Conservation (phyloP, 768 basidiomycete genomes). For the Macrolepiota dolichaula region DNA sequence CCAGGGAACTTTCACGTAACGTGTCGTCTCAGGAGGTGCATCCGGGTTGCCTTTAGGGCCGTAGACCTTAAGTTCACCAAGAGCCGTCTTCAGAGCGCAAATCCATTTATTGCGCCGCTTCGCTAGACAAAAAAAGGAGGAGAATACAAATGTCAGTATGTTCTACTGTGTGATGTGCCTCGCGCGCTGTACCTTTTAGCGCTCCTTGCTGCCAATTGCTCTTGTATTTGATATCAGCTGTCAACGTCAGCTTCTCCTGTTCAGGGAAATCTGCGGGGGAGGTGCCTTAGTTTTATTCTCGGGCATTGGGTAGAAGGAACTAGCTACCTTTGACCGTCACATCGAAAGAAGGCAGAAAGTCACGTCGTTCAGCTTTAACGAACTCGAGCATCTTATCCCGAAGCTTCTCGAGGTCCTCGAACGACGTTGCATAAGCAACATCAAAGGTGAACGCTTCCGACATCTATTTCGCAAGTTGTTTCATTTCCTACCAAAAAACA, state of each 20-base stretch:
- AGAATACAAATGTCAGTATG: slow-evolving; percentile 11
- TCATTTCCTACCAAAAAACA: neutral
- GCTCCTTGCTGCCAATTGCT: slow-evolving; percentile 81
- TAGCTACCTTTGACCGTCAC: slow-evolving; percentile 57
- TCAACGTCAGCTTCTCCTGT: slow-evolving; percentile 73
- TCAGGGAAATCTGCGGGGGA: slow-evolving; percentile 63
- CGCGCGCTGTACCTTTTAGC: slow-evolving; percentile 47
- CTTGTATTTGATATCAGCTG: slow-evolving; percentile 86
- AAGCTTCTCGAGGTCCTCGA: slow-evolving; percentile 76
- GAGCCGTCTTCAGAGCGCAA: slow-evolving; percentile 73
- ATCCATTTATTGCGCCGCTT: slow-evolving; percentile 91
- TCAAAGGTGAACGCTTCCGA: slow-evolving; percentile 82
- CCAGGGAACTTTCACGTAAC: slow-evolving; percentile 75
- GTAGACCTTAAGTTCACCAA: slow-evolving; percentile 69
- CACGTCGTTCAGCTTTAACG: slow-evolving; percentile 64
- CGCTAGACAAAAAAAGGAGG: slow-evolving; percentile 36
- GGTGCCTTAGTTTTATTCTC: slow-evolving; percentile 9
- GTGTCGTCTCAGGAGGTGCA: slow-evolving; percentile 47
- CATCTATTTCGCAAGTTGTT: slow-evolving; percentile 39
- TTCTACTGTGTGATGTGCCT: slow-evolving; percentile 1
- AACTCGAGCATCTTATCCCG: slow-evolving; percentile 80
- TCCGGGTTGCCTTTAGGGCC: slow-evolving; percentile 60
- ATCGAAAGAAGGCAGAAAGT: slow-evolving; percentile 76
- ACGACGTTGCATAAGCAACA: slow-evolving; percentile 72
- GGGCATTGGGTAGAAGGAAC: neutral